phyloP scores from a whole-genome alignment of 257 asterid genomes.

The Lantana camara region DNA sequence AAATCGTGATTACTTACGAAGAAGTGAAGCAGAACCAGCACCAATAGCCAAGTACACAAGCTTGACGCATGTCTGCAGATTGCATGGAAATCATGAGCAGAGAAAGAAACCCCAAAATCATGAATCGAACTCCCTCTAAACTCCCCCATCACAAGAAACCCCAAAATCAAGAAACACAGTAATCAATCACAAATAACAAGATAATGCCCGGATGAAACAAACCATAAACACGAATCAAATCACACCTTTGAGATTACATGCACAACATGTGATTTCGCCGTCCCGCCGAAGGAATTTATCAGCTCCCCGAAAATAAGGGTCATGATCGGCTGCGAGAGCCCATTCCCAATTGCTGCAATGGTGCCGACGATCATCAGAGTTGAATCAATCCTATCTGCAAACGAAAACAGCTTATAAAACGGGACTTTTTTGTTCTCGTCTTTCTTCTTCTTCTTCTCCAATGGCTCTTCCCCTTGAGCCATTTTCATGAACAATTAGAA shows the following conservation, averaged over 20 bases:
- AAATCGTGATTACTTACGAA: conserved; percentile 47
- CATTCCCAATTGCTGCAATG: conserved; percentile 53
- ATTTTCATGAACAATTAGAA: neutral
- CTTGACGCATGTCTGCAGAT: conserved; percentile 53
- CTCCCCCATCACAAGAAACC: neutral
- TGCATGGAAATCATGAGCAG: neutral
- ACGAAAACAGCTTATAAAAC: conserved; percentile 50
- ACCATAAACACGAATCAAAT: neutral
- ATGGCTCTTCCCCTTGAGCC: neutral
- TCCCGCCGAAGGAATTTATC: conserved; percentile 56
- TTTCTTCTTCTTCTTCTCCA: conserved; percentile 30
- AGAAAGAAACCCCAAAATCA: neutral
- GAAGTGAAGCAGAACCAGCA: conserved; percentile 55
- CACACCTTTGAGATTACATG: conserved; percentile 54
- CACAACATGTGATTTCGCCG: conserved; percentile 37
- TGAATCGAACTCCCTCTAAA: no score
- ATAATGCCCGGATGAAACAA: no score
- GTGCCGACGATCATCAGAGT: conserved; percentile 53
- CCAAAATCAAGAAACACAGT: neutral
- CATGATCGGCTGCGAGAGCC: conserved; percentile 77
- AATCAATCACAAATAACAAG: neutral
- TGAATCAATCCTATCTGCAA: conserved; percentile 62
- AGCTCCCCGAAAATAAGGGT: conserved; percentile 63
- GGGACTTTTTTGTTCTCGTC: conserved; percentile 43
- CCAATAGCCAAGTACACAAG: conserved; percentile 67